Base-by-base conservation (phyloP, 2,329 filamentous ascomycete genomes). In the Fusarium siculi region DNA sequence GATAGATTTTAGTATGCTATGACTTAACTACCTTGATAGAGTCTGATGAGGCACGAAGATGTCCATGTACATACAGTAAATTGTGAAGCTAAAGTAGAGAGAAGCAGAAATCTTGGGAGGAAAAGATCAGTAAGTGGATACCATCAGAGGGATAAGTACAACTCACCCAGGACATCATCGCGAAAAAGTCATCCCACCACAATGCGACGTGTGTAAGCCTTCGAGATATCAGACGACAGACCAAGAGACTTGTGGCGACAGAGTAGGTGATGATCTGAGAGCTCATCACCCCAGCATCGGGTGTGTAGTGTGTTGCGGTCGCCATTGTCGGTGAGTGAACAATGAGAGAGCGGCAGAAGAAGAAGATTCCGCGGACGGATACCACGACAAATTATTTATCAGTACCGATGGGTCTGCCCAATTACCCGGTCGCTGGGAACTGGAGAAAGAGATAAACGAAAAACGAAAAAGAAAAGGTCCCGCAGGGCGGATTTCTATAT, bases 181-280 rank as follows among this genome's bases (percentile, higher is more conserved):
- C 40, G 19, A 72, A 72, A 14, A 60, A 72, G 40, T 72, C 69
- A 30, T 72, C 69, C 44, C 44, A 72, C 69, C 69, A 72, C 14
- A 72, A 19, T 19, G 44, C 14, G 3, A 72, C 68, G 14, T 65
- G 39, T 21, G 69, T 72, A 9, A 72, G 63, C 36, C 53, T 72
- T 32, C 69, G 63, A 50, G 69, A 72, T 32, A 47, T 40, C 5
- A 72, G 54, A 49, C 69, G 69, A 12, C 58, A 72, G 10, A 60
- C 36, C 9, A 72, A 14, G 10, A 72, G 65, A 16, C 19, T 19
- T 14, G 69, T 50, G 23, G 69, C 69, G 19, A 72, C 3, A 9
- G 58, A 57, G 44, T 65, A 72, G 11, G n/a, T 53, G 57, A 72
- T 72, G 53, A 72, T 21, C 43, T 28, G n/a, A 28, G 69, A 30